phyloP scores from a whole-genome alignment of 148 eudicot genomes.

The Mesembryanthemum crystallinum region DNA sequence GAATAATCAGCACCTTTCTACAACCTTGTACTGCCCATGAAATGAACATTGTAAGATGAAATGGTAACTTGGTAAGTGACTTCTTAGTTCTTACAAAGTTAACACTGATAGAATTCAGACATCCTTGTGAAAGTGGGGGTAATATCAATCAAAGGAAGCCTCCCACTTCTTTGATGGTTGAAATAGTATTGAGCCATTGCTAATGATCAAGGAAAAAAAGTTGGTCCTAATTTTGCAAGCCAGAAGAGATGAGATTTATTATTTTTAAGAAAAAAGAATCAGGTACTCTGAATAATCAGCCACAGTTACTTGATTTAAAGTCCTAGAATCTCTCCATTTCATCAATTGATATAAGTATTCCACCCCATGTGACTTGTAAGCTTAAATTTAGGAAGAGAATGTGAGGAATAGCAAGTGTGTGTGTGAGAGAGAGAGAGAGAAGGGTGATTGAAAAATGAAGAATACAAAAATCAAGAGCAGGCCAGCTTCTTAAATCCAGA shows the following conservation, averaged over 20 bases:
- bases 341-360: slow-evolving; percentile 5
- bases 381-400: slow-evolving; percentile 29
- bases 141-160: no score
- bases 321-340: slow-evolving; percentile 25
- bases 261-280: no score
- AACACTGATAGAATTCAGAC: not conserved
- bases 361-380: slow-evolving; percentile 30
- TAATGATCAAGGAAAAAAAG: not conserved
- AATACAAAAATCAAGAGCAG: slow-evolving; percentile 23
- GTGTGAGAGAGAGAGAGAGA: not conserved
- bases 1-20: no score
- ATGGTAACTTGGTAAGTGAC: no score
- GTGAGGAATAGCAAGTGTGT: slow-evolving; percentile 12
- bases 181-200: no score
- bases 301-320: slow-evolving; percentile 9
- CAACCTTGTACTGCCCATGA: no score
- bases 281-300: not conserved
- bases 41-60: no score
- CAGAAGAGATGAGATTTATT: not conserved
- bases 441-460: slow-evolving; percentile 15
- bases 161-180: no score
- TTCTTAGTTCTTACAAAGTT: no score
- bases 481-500: slow-evolving; percentile 25
- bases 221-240: not conserved
- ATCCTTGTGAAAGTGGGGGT: not conserved